phyloP scores from a whole-genome alignment of 1,139 yeast genomes.

The Saccharomycopsis crataegensis region DNA sequence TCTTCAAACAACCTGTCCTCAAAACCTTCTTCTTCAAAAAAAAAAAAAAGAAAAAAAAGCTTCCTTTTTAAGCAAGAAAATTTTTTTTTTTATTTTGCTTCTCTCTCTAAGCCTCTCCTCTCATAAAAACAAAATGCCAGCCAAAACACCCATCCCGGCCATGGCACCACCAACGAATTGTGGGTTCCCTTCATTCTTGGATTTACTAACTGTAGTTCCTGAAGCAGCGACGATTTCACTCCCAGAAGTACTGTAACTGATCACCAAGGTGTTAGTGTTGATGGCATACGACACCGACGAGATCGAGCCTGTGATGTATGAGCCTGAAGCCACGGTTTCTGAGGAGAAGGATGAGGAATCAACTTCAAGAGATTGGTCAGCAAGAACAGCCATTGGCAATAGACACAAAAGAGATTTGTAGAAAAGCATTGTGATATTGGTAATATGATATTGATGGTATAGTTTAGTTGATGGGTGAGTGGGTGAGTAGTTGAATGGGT shows the following conservation, averaged over 20 bases:
- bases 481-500: too few relatives aligned
- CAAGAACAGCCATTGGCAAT: neutral
- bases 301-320: slow-evolving; percentile 12
- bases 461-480: too few relatives aligned
- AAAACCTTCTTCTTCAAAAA: too few relatives aligned
- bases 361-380: slow-evolving; percentile 16
- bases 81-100: too few relatives aligned
- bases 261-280: slow-evolving; percentile 17
- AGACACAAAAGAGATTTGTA: neutral
- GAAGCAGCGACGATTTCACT: slow-evolving; percentile 15
- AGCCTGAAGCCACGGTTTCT: slow-evolving; percentile 1
- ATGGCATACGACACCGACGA: slow-evolving; percentile 10
- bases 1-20: too few relatives aligned
- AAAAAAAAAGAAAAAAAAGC: too few relatives aligned
- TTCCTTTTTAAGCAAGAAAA: too few relatives aligned
- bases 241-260: slow-evolving; percentile 16
- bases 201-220: slow-evolving; percentile 12
- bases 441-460: neutral
- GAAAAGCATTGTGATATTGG: neutral
- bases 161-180: neutral
- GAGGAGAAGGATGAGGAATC: slow-evolving; percentile 12
- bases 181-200: slow-evolving; percentile 1
- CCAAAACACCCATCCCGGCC: slow-evolving; percentile 10
- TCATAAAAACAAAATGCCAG: slow-evolving; percentile 12
- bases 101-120: neutral